Base-by-base conservation (phyloP, 257 asterid species). In the Przewalskia tangutica region DNA sequence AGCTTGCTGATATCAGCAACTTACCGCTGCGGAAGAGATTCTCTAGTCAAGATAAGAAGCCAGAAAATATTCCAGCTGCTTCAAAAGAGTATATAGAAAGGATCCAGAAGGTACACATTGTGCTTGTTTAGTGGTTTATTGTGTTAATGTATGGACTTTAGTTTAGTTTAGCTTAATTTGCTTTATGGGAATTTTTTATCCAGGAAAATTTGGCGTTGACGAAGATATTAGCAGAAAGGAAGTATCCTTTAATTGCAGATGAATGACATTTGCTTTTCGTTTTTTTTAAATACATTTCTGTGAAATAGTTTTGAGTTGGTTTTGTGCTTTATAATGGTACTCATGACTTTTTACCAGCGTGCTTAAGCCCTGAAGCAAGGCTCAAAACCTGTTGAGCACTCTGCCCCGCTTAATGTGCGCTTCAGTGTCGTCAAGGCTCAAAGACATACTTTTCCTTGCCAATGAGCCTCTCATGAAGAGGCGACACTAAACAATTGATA, bases 1-100 rank as follows among this genome's bases (percentile, higher is more conserved):
- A 86, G 82, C 92, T 92, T 81, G 91, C 87, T 23, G 97, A 94
- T 82, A 92, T 94, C 83, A 89, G 95, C 89, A 92, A 92, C 86
- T 84, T 91, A 88, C 89, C 89, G 20, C 89, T 81, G 82, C 90
- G 87, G 77, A 83, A 73, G 67, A 84, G 84, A 83, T 55, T 38
- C 46, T 70, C 75, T 50, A 42, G 58, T 58, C 88, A 75, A 84
- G 90, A 62, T 38, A 84, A 83, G 40, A 91, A 84, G 84, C 66
- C 83, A 9, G 85, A 85, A 73, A 79, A 70, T 78, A 23, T 81
- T 66, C 83, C 88, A 32, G 73, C 70, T 82, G 80, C 83, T 53
- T 67, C 85, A 2, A 87, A 77, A 51, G 91, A 86, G 85, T 78
- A 79, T 77, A 84, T 86, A 76, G 88, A 85, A 34, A 90, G 90